phyloP scores from a whole-genome alignment of 176 grass and related monocot species.

The Ensete glaucum region DNA sequence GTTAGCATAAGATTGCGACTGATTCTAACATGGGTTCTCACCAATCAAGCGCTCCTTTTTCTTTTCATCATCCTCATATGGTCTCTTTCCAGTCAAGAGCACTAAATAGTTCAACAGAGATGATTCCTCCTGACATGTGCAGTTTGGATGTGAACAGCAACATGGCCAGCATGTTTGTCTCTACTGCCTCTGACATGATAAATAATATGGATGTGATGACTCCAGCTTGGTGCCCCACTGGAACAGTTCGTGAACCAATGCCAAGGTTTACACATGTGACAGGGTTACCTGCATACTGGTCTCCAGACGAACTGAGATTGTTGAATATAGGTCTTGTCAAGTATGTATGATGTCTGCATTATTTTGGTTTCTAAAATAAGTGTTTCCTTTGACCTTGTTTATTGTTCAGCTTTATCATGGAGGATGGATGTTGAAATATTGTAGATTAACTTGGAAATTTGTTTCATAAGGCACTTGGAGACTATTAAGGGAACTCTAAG shows the following conservation, averaged over 20 bases:
- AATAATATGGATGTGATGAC: not conserved
- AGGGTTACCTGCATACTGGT: not conserved
- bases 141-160: not conserved
- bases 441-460: not conserved
- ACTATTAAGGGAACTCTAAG: not conserved
- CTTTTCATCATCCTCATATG: slow-evolving; percentile 9
- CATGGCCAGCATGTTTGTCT: not conserved
- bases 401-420: not conserved
- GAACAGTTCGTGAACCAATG: not conserved
- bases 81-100: slow-evolving; percentile 15
- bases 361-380: not conserved
- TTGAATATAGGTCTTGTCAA: slow-evolving; percentile 5
- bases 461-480: not conserved
- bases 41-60: not conserved
- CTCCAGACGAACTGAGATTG: not conserved
- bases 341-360: slow-evolving; percentile 1
- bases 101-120: not conserved
- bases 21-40: slow-evolving; percentile 4
- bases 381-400: not conserved
- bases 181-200: not conserved
- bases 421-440: not conserved
- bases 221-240: not conserved
- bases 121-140: not conserved
- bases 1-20: not conserved
- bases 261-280: slow-evolving; percentile 8